Evolutionary conservation across 257 asterid genomes (phyloP), one percentile per base, ranked within the genome.

Genomic region (Cynanchum wilfordii): DNA sequence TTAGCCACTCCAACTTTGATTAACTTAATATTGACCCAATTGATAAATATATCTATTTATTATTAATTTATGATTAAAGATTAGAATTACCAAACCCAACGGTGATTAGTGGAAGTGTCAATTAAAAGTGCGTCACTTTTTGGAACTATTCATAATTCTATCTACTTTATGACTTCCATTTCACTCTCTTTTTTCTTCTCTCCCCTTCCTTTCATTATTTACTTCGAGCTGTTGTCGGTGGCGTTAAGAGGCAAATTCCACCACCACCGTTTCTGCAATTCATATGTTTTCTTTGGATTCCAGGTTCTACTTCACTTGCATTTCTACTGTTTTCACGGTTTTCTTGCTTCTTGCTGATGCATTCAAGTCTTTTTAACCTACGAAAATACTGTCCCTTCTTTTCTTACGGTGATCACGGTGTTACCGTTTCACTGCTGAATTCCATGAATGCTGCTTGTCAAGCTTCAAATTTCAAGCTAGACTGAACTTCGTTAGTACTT

Each of bases 221-320:
- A 63, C 30, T 38, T 42, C 17, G 54, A 33, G 69, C 74, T 57
- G 27, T 40, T 75, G 79, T 75, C 79, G 79, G 79, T 75, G 79
- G 79, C 33, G 52, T 56, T 56, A 0, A 5, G 13, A 36, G 10
- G 10, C 11, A 19, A 51, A 13, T 27, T 51, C 30, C 72, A 27
- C 27, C 71, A 8, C 47, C 11, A 40, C 22, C 29, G 33, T 42
- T 73, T 36, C 40, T 73, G 50, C 57, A 58, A 25, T 10, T 55
- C 36, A 12, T 54, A 44, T 55, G 66, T 38, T 38, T 70, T 42
- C 47, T 22, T 38, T 64, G 4, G 7, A 10, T 29, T 54, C 5
- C 65, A n/a, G 36, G 20, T 17, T 68, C 57, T 4, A 22, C 22
- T 13, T 60, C 36, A 33, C 38, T 1, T 33, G 5, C 42, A 50